These are phyloP conservation scores for Thuja plicata DNA, from an alignment of 83 land plant genomes.

Conservation along the genomic window DNA sequence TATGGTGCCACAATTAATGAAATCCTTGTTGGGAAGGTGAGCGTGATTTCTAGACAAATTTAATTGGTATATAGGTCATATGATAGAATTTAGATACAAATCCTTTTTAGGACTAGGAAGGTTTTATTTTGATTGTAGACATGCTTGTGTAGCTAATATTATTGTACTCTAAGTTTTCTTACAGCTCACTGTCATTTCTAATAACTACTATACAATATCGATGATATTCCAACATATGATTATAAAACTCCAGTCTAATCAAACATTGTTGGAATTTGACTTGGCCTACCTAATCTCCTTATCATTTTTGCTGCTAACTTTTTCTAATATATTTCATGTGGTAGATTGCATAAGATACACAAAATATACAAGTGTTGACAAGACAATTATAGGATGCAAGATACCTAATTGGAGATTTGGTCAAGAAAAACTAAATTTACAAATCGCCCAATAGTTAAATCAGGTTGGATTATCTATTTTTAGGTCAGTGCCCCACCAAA, in stretches of 20 bases:
- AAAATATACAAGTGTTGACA: background rate
- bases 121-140: no score
- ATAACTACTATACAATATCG: background rate
- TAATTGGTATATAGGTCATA: background rate
- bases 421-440: background rate
- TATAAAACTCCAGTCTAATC: background rate
- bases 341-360: background rate
- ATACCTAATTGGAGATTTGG: background rate
- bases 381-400: background rate
- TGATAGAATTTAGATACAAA: no score
- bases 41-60: background rate
- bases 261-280: background rate
- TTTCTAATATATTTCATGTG: background rate
- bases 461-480: background rate
- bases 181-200: background rate
- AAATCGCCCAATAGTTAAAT: background rate
- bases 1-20: conserved; percentile 51
- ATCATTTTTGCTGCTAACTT: background rate
- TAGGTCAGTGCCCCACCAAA: background rate
- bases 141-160: no score
- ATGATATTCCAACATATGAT: background rate
- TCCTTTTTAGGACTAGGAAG: no score
- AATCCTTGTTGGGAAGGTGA: conserved; percentile 57
- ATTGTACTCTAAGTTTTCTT: no score
- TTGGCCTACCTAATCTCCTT: background rate